phyloP scores from a whole-genome alignment of 2,329 filamentous ascomycete species.

The Zymoseptoria passerinii region DNA sequence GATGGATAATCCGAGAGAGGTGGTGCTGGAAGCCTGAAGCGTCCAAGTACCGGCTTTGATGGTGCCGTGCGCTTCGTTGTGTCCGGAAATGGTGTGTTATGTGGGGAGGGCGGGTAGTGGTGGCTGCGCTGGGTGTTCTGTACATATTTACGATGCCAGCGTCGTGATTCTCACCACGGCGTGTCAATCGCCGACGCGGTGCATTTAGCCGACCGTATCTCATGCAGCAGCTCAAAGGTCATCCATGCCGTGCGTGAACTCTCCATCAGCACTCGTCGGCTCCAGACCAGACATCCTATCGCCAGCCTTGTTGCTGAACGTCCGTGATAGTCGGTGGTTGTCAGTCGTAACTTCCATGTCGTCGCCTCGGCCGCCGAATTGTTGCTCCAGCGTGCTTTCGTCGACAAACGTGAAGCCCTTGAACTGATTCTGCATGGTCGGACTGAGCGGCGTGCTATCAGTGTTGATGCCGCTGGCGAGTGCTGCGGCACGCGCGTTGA shows the following conservation, averaged over 20 bases:
- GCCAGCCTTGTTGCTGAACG: conserved; percentile 32
- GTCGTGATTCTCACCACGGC: background rate
- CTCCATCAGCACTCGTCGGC: conserved; percentile 36
- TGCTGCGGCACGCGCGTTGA: conserved; percentile 84
- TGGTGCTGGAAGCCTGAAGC: too few relatives aligned
- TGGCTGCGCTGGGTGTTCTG: too few relatives aligned
- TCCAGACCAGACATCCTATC: conserved; percentile 48
- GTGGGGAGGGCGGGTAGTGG: too few relatives aligned
- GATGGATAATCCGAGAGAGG: background rate
- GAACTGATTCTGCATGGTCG: conserved; percentile 95
- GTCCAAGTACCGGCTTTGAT: too few relatives aligned
- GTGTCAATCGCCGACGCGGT: background rate
- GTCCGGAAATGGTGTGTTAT: too few relatives aligned
- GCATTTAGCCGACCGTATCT: background rate
- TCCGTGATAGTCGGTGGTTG: conserved; percentile 27
- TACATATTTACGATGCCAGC: too few relatives aligned
- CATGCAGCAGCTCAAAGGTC: conserved; percentile 21
- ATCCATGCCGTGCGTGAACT: conserved; percentile 41
- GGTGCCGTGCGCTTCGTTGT: too few relatives aligned
- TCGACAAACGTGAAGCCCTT: conserved; percentile 99
- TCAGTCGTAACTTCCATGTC: conserved; percentile 34
- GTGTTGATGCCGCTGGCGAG: conserved; percentile 72
- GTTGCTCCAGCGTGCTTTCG: conserved; percentile 85
- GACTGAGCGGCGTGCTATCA: conserved; percentile 84
- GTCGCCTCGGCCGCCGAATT: conserved; percentile 48